These are phyloP conservation scores for Aspergillus proliferans DNA, from an alignment of 2,329 filamentous ascomycete genomes.

Conservation along the genomic window DNA sequence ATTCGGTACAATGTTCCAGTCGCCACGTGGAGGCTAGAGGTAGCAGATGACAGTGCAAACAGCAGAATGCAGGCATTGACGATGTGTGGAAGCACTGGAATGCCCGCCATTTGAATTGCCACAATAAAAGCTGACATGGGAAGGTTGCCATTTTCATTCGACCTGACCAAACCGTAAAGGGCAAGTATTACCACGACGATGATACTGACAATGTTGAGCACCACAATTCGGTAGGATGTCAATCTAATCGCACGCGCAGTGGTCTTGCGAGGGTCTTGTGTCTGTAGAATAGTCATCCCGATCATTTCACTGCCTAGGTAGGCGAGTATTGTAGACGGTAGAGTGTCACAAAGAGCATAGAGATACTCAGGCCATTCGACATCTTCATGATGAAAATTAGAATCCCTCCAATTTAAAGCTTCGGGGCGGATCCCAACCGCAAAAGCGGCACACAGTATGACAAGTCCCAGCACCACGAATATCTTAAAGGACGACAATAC, in stretches of 20 bases:
- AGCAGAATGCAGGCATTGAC: conserved; percentile 67
- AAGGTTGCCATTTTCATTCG: conserved; percentile 38
- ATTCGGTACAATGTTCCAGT: conserved; percentile 66
- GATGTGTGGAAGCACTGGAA: conserved; percentile 57
- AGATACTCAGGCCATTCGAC: conserved; percentile 43
- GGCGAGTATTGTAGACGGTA: conserved; percentile 70
- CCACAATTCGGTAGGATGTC: conserved; percentile 71
- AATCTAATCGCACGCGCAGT: conserved; percentile 71
- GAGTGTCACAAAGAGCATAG: conserved; percentile 59
- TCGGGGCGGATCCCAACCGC: conserved; percentile 59
- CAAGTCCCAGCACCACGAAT: conserved; percentile 57
- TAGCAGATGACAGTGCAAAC: conserved; percentile 69
- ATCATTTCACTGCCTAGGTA: conserved; percentile 71
- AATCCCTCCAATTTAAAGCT: conserved; percentile 60
- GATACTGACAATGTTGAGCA: conserved; percentile 71
- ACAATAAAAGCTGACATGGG: conserved; percentile 68
- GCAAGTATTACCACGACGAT: conserved; percentile 71
- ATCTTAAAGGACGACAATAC: conserved; percentile 58
- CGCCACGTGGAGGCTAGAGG: conserved; percentile 69
- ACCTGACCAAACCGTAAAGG: conserved; percentile 51
- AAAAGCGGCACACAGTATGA: conserved; percentile 58
- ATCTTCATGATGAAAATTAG: conserved; percentile 47
- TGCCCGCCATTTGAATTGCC: conserved; percentile 59
- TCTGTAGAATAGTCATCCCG: conserved; percentile 68
- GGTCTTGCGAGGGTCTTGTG: conserved; percentile 67